Base-by-base conservation (phyloP, 2,329 filamentous ascomycete genomes). In the Nemania sp. region DNA sequence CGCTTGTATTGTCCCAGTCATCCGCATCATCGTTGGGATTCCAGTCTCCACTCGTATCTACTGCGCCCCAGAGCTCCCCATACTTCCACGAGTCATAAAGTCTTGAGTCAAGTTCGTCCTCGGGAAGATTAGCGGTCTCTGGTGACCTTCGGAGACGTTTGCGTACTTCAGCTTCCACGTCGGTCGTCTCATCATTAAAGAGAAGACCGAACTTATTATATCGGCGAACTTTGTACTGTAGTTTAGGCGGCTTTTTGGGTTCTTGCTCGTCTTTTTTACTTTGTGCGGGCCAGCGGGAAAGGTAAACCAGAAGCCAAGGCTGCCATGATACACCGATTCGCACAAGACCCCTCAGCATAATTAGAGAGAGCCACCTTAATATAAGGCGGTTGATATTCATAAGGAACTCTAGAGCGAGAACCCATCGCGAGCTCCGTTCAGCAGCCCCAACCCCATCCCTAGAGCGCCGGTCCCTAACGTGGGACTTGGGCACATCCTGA, bases 31-130 rank as follows among this genome's bases (percentile, higher is more conserved):
- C 79, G 7, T 79, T 76, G 0, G 90, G 90, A 35, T 84, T 79
- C 78, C 94, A 98, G 70, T 95, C 92, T 29, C 92, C 92, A 75
- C 93, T 97, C 5, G 85, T 85, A 77, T 98, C 95, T 35, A 90
- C 85, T 18, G 90, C 90, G 1, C 95, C 94, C 90, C 93, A 98
- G 82, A 92, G 92, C 7, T 93, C 93, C 22, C 93, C 93, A 62
- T 86, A 84, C 60, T 92, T 89, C 92, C 93, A 98, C 88, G 94
- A 96, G 32, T 85, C 84, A 78, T 98, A 98, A 1, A 98, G 82
- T 66, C 89, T 90, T 1, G 86, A 85, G 71, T 95, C 91, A 2
- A 98, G 83, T 45, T 88, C 87, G 29, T 87, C 86, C 73, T 96
- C 92, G 47, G 89, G 82, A 6, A 82, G 71, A 18, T 82, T 32